phyloP scores from a whole-genome alignment of 495 filamentous ascomycete species.

The Mytilinidion resinicola region DNA sequence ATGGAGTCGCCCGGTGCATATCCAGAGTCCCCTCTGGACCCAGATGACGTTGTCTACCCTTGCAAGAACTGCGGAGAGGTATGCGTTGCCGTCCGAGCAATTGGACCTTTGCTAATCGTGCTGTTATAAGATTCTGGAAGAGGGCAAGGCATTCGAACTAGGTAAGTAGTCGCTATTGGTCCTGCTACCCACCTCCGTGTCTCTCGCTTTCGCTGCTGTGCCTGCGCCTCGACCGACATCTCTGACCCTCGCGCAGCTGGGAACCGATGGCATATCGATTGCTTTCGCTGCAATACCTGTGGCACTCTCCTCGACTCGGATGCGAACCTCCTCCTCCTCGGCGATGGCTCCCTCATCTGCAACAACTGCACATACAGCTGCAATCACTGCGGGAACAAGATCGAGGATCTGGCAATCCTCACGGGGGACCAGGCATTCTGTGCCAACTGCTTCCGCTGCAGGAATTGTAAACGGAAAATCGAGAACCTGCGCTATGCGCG shows the following conservation, averaged over 20 bases:
- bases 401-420: slow-evolving; percentile 95
- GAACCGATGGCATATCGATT: slow-evolving; percentile 99
- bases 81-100: slow-evolving; percentile 27
- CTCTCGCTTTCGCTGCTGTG: slow-evolving; percentile 5
- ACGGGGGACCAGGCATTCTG: slow-evolving; percentile 99
- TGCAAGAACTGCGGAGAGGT: slow-evolving; percentile 99
- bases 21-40: slow-evolving; percentile 76
- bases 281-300: slow-evolving; percentile 97
- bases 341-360: slow-evolving; percentile 96
- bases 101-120: slow-evolving; percentile 21
- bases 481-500: slow-evolving; percentile 97
- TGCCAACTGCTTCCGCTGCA: slow-evolving; percentile 91
- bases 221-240: not conserved
- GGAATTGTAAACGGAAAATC: slow-evolving; percentile 97
- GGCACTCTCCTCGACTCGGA: slow-evolving; percentile 93
- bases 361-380: slow-evolving; percentile 99
- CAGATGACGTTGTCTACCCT: slow-evolving; percentile 79
- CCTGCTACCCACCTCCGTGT: slow-evolving; percentile 1
- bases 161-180: slow-evolving; percentile 51
- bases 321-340: slow-evolving; percentile 92
- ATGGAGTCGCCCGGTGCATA: slow-evolving; percentile 61
- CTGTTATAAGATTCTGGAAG: slow-evolving; percentile 73
- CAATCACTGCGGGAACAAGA: slow-evolving; percentile 94
- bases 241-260: slow-evolving; percentile 57
- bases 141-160: slow-evolving; percentile 97